Conservation (phyloP, 306 rosid species). For the Inga oerstediana region DNA sequence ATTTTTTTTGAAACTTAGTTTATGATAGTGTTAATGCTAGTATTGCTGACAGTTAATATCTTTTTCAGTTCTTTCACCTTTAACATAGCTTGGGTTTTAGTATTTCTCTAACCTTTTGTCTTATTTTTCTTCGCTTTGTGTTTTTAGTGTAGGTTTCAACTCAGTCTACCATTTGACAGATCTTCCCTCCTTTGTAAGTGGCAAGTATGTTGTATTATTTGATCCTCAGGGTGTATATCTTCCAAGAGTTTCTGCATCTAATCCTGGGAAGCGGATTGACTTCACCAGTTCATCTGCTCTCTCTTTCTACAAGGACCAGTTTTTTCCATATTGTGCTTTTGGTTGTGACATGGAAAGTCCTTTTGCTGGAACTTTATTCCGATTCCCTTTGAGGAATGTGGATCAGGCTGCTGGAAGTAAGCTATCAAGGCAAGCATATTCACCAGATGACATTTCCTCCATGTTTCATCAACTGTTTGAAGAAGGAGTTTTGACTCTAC, state of each 20-base stretch:
- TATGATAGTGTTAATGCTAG: conserved; percentile 10
- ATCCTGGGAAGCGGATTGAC: conserved; percentile 97
- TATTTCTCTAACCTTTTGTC: conserved; percentile 30
- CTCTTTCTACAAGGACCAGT: conserved; percentile 77
- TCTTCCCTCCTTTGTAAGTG: conserved; percentile 98
- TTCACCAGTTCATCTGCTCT: conserved; percentile 76
- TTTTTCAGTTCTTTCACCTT: background rate
- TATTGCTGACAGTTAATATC: background rate
- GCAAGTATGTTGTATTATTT: conserved; percentile 82
- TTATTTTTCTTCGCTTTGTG: conserved; percentile 27
- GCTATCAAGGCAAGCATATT: conserved; percentile 90
- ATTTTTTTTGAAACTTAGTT: background rate
- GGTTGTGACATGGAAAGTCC: conserved; percentile 88
- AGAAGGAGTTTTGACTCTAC: conserved; percentile 85
- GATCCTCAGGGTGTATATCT: conserved; percentile 96
- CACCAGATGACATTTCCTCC: conserved; percentile 77
- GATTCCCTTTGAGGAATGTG: conserved; percentile 88
- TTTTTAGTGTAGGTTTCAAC: conserved; percentile 92
- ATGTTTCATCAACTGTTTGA: conserved; percentile 86
- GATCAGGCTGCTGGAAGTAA: conserved; percentile 77
- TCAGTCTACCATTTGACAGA: conserved; percentile 97
- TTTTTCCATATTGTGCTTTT: conserved; percentile 86
- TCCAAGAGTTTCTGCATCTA: conserved; percentile 83
- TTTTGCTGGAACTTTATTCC: conserved; percentile 85
- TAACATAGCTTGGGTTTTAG: conserved; percentile 13